These are phyloP conservation scores for Leishmania braziliensis DNA, from an alignment of 208 protist genomes.

Conservation along the genomic window DNA sequence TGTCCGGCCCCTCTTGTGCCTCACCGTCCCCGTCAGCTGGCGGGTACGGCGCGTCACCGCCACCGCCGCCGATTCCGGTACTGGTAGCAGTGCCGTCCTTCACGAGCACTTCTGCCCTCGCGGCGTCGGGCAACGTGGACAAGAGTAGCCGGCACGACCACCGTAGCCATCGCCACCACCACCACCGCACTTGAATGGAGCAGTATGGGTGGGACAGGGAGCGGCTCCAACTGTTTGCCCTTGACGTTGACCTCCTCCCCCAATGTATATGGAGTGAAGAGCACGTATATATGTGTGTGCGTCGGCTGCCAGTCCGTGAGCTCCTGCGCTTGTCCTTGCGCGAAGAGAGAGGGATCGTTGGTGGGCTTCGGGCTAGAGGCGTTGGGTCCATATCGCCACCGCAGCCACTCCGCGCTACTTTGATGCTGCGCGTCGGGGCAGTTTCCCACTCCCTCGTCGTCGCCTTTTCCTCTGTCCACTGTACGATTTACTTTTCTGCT, in stretches of 20 bases:
- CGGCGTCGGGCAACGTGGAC: not conserved
- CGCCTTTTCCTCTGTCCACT: not conserved
- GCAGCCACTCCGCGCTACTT: not conserved
- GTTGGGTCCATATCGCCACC: not conserved
- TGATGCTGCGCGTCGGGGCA: not conserved
- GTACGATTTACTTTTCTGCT: not conserved
- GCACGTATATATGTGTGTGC: not conserved
- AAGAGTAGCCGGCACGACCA: not conserved
- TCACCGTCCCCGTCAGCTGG: not conserved
- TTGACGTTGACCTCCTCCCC: not conserved
- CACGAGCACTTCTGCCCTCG: conserved; percentile 1
- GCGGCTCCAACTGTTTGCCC: not conserved
- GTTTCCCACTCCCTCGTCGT: not conserved
- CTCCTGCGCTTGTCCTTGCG: not conserved
- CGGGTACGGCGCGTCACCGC: not conserved
- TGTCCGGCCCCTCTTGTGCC: not conserved
- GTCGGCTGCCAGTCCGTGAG: not conserved
- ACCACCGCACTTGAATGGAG: not conserved
- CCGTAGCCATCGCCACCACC: conserved; percentile 11
- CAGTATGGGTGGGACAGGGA: not conserved
- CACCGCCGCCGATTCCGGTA: conserved; percentile 9
- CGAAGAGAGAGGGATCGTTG: not conserved
- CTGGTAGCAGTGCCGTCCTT: conserved; percentile 28
- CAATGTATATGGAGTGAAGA: not conserved
- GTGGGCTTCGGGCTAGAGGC: not conserved